These are phyloP conservation scores for Globisporangium takayamanum DNA, from an alignment of 352 stramenopile genomes.

Conservation along the genomic window DNA sequence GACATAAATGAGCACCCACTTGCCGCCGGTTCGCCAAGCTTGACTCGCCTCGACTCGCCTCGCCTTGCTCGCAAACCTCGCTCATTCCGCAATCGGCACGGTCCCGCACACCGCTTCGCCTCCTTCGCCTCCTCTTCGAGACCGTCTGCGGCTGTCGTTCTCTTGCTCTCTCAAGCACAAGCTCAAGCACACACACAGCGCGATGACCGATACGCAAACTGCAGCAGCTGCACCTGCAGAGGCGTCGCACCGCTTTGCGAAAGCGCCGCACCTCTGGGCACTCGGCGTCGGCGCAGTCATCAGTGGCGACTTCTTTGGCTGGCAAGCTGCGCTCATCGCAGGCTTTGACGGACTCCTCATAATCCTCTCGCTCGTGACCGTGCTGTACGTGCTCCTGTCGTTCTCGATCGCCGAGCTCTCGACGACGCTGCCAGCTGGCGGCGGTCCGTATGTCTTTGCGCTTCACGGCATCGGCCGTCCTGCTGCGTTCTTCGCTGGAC, in stretches of 20 bases:
- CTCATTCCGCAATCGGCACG: too few species aligned
- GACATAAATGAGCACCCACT: too few species aligned
- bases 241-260: slow-evolving; percentile 36
- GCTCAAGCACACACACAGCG: not conserved
- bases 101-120: too few species aligned
- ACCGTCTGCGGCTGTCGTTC: not conserved
- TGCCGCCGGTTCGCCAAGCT: too few species aligned
- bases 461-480: slow-evolving; percentile 47
- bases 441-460: slow-evolving; percentile 59
- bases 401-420: slow-evolving; percentile 72
- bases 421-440: slow-evolving; percentile 41
- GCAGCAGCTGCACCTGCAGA: not conserved
- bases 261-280: slow-evolving; percentile 48
- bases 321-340: slow-evolving; percentile 44
- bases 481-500: slow-evolving; percentile 53
- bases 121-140: not conserved
- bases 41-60: not conserved
- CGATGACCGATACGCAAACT: slow-evolving; percentile 5
- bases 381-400: slow-evolving; percentile 55
- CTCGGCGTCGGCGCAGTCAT: slow-evolving; percentile 52
- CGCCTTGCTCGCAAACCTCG: too few species aligned
- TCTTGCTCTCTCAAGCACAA: not conserved
- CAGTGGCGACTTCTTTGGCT: slow-evolving; percentile 60
- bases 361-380: slow-evolving; percentile 46
- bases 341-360: slow-evolving; percentile 56